Evolutionary conservation across 2,329 filamentous ascomycete genomes (phyloP), one percentile per base, ranked within the genome.

Genomic region (Sclerotinia subarctica): DNA sequence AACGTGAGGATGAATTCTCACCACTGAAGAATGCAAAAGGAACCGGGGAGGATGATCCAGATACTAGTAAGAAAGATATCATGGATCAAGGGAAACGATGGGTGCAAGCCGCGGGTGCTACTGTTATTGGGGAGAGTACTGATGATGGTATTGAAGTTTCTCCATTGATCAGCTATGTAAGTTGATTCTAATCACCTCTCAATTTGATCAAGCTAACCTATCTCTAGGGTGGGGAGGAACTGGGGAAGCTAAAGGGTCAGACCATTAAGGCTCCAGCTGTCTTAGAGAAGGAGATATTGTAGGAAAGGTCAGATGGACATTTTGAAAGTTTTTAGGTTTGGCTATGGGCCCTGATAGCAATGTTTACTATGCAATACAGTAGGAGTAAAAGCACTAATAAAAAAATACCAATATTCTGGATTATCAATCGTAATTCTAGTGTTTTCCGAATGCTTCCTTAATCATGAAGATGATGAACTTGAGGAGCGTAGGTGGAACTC

Each of bases 1-100:
- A 89, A 80, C 92, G 95, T 70, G 94, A 97, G 82, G 95, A 99
- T 74, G 95, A 99, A 81, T 99, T 99, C 83, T 97, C 93, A 38
- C 95, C 95, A 5, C 83, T 99, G 73, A 99, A 99, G 88, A 99
- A 99, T 77, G 86, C 84, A 46, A 85, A 84, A 71, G 92, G 93
- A 66, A 93, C 92, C 52, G 92, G 92, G 44, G 91, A 97, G 81
- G 95, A 99, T 77, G 93, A 97, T 79, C 91, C 93, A 15, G 93
- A 97, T 74, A 99, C 95, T 63, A 97, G 93, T 84, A 92, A 90
- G 81, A 84, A 83, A 72, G 93, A 98, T 78, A 96, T 98, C 78
- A 90, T 97, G 88, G 82, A 84, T 57, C 95, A 98, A 81, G 95
- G 95, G 56, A 88, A 88, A 80, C 89, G 91, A 75, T 99, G 95